A percentile compares a stretch with the other conserved stretches of the same genome.
phyloP scores from a whole-genome alignment of 768 basidiomycete genomes.

The Auriscalpium vulgare region DNA sequence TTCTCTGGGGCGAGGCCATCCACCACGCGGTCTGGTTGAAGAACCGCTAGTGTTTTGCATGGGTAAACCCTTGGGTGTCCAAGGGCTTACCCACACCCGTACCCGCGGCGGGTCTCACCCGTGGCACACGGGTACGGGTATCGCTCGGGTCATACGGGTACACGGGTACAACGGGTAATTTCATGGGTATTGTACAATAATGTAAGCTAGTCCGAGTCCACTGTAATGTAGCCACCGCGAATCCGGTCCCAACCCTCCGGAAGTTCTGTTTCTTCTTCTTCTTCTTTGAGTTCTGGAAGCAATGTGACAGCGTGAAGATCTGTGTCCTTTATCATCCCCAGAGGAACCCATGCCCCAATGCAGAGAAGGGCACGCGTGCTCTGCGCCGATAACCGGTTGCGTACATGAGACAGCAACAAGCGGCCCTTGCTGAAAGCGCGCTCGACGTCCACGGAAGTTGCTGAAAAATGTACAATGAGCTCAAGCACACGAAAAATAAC shows the following conservation, averaged over 20 bases:
- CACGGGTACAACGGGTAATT: neutral
- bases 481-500: neutral
- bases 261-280: neutral
- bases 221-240: neutral
- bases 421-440: slow-evolving; percentile 10
- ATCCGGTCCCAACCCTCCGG: neutral
- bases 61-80: neutral
- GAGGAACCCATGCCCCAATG: neutral
- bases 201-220: neutral
- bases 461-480: neutral
- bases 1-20: slow-evolving; percentile 25
- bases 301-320: neutral
- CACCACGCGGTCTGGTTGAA: slow-evolving; percentile 7
- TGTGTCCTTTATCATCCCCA: neutral
- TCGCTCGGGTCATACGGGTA: neutral
- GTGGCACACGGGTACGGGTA: neutral
- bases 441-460: slow-evolving; percentile 9
- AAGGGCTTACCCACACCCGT: neutral
- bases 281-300: neutral
- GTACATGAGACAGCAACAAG: slow-evolving; percentile 6
- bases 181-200: neutral
- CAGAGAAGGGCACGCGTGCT: slow-evolving; percentile 20
- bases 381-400: neutral
- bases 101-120: neutral
- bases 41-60: neutral